phyloP scores from a whole-genome alignment of 176 grass and related monocot species.

The Miscanthus lutarioriparius region DNA sequence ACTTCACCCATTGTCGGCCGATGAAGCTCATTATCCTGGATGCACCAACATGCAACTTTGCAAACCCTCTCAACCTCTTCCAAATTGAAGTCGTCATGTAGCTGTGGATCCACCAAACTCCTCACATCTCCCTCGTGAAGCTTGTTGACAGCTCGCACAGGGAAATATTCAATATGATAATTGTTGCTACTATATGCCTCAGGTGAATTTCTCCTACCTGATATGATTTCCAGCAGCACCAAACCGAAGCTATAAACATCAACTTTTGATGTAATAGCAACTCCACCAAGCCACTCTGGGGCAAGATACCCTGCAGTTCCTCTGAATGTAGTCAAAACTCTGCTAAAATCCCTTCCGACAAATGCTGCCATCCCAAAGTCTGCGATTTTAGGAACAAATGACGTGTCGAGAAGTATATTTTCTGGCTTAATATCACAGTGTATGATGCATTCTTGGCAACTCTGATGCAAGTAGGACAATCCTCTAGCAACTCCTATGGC shows the following conservation, averaged over 20 bases:
- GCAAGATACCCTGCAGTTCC: slow-evolving; percentile 68
- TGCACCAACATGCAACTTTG: slow-evolving; percentile 57
- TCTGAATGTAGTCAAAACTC: slow-evolving; percentile 60
- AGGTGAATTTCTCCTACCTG: slow-evolving; percentile 43
- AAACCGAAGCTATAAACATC: slow-evolving; percentile 69
- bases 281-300: slow-evolving; percentile 57
- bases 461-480: slow-evolving; percentile 55
- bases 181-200: slow-evolving; percentile 26
- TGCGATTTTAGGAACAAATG: slow-evolving; percentile 57
- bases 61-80: slow-evolving; percentile 42
- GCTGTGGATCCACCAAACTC: slow-evolving; percentile 41
- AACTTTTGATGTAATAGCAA: slow-evolving; percentile 47
- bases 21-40: slow-evolving; percentile 47
- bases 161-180: slow-evolving; percentile 38
- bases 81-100: slow-evolving; percentile 37
- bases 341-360: slow-evolving; percentile 55
- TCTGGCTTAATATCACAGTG: slow-evolving; percentile 70
- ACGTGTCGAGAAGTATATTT: slow-evolving; percentile 45
- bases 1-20: slow-evolving; percentile 55
- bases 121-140: slow-evolving; percentile 31
- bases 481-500: slow-evolving; percentile 53
- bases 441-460: slow-evolving; percentile 63
- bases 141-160: slow-evolving; percentile 39
- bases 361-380: slow-evolving; percentile 74
- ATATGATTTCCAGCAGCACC: slow-evolving; percentile 65